Percentiles rank a stretch among this genome's conserved stretches.
These are phyloP conservation scores for Aspergillus biplanus DNA, from an alignment of 495 filamentous ascomycete genomes.

Conservation along the genomic window DNA sequence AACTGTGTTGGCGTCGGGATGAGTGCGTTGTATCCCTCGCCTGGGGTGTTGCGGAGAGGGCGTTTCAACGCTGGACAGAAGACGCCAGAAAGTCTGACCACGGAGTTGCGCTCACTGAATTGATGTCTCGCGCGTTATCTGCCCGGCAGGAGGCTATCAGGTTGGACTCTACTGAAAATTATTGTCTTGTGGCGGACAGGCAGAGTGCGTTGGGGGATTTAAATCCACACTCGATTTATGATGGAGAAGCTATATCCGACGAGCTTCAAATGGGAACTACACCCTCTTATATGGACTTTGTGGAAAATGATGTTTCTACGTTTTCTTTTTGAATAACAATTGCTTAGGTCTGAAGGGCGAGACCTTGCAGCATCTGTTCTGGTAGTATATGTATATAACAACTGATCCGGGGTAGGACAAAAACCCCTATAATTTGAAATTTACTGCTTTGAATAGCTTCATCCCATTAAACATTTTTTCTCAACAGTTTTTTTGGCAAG, in stretches of 20 bases:
- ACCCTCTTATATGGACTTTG: no score
- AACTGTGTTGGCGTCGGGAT: constrained; percentile 8
- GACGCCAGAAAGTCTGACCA: constrained; percentile 9
- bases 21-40: background rate
- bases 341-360: no score
- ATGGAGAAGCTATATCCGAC: background rate
- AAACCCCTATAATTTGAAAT: no score
- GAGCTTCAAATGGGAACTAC: background rate
- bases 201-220: background rate
- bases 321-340: no score
- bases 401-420: no score
- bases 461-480: no score
- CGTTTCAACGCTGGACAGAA: constrained; percentile 17
- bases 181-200: background rate
- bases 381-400: no score
- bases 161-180: background rate
- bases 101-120: constrained; percentile 16
- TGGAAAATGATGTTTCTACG: no score
- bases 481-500: no score
- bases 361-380: no score
- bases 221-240: background rate
- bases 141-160: constrained; percentile 6
- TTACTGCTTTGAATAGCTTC: no score
- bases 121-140: background rate
- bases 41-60: constrained; percentile 16